These are phyloP conservation scores for Apiotrichum akiyoshidainum DNA, from an alignment of 1,284 basidiomycete genomes.

Conservation along the genomic window DNA sequence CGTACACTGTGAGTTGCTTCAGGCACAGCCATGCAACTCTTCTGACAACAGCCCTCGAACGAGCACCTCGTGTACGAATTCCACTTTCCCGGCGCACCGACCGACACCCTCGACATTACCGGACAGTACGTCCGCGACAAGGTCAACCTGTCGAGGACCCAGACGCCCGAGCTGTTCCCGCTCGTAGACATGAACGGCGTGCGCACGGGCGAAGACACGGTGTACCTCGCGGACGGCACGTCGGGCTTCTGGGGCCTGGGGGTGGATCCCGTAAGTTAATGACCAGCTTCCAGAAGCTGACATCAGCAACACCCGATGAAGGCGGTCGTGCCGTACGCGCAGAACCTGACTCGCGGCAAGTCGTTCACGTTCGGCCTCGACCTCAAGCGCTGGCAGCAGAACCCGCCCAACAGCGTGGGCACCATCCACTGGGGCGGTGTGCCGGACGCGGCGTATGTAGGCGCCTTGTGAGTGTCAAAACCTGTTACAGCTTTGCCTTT, in stretches of 20 bases:
- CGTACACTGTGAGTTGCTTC: not conserved
- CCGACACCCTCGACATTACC: slow-evolving; percentile 24
- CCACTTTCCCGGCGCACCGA: slow-evolving; percentile 28
- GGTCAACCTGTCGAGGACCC: slow-evolving; percentile 3
- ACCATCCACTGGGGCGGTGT: slow-evolving; percentile 46
- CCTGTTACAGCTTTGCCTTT: too few relatives aligned
- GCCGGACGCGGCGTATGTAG: slow-evolving; percentile 27
- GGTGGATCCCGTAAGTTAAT: slow-evolving; percentile 33
- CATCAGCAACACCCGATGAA: not conserved
- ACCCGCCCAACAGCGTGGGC: slow-evolving; percentile 24
- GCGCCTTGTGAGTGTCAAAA: slow-evolving; percentile 37
- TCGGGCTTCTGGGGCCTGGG: slow-evolving; percentile 46
- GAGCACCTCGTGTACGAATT: slow-evolving; percentile 27
- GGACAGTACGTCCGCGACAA: slow-evolving; percentile 25
- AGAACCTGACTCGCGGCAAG: not conserved
- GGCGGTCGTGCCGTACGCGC: not conserved
- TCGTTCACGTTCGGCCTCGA: slow-evolving; percentile 39
- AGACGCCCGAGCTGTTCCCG: not conserved
- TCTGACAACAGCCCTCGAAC: slow-evolving; percentile 10
- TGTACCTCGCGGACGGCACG: slow-evolving; percentile 21
- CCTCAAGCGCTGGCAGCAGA: slow-evolving; percentile 18
- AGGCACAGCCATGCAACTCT: too few relatives aligned
- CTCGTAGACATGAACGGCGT: not conserved
- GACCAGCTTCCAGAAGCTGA: slow-evolving; percentile 4
- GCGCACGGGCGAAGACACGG: not conserved